These are phyloP conservation scores for Coniochaeta pulveracea DNA, from an alignment of 2,329 filamentous ascomycete species.

Conservation along the genomic window DNA sequence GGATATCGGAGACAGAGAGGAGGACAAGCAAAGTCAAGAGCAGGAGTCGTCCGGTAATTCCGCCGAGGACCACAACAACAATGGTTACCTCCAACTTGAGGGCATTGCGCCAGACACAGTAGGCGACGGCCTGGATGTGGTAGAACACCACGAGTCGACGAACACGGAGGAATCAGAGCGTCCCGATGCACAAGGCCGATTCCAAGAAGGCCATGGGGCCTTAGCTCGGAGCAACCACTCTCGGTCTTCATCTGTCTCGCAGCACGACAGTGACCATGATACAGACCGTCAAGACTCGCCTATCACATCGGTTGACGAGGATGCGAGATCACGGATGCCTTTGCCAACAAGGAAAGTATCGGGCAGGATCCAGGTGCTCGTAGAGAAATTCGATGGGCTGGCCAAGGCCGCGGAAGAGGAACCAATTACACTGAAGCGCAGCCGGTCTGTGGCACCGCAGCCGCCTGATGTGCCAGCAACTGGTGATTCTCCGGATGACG, in stretches of 20 bases:
- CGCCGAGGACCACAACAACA: too few species aligned
- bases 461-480: constrained; percentile 5
- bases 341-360: constrained; percentile 20
- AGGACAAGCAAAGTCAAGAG: too few species aligned
- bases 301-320: constrained; percentile 33
- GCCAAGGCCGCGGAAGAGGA: constrained; percentile 18
- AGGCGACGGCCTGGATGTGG: too few species aligned
- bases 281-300: constrained; percentile 27
- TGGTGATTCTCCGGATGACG: constrained; percentile 10
- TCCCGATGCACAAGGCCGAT: neutral
- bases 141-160: neutral
- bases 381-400: constrained; percentile 37
- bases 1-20: too few species aligned
- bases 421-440: constrained; percentile 7
- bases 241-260: constrained; percentile 13
- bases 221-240: constrained; percentile 7
- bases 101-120: too few species aligned
- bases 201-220: too few species aligned
- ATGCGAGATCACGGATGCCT: constrained; percentile 15
- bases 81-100: too few species aligned
- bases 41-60: too few species aligned
- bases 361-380: constrained; percentile 36
- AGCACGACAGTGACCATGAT: constrained; percentile 17
- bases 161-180: neutral
- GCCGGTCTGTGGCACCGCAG: too few species aligned